Evolutionary conservation across 306 rosid species (phyloP), one percentile per base, ranked within the genome.

Genomic region (Ziziphus jujuba): DNA sequence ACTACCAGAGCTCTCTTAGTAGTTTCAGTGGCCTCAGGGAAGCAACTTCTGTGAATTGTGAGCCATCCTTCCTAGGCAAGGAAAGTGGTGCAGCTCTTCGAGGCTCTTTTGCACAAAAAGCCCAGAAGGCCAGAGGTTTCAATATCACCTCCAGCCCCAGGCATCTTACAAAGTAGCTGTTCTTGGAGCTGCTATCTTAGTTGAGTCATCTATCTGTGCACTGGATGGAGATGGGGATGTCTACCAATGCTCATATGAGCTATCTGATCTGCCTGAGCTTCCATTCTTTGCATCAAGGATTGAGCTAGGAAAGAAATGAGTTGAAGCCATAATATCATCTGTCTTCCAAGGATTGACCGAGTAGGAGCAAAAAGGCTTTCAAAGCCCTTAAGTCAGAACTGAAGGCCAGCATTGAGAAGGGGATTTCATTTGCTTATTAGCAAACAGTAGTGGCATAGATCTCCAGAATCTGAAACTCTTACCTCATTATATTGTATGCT

Each of bases 181-280:
- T 76, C 97, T 93, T 24, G 98, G 98, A 56, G 95, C 98, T 66
- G 97, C 87, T 21, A 82, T 97, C 79, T 95, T 95, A 57, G 95
- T 95, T 4, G 99, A 95, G 78, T 95, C 99, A 0, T 90, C 97
- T 59, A 92, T 95, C 6, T 90, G 99, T 19, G 99, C 96, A 0
- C 85, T 95, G 34, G 99, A 90, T 17, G 99, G 99, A 75, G 99
- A 95, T 43, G 83, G 87, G 8, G 97, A 95, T 82, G 99, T 95
- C 48, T 95, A 90, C 0, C 96, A 95, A 76, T 95, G 97, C 76
- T 35, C 84, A 15, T 95, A 63, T 71, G 92, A 90, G 44, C 85
- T 88, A 60, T 95, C 99, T 35, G 89, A 88, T 51, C 61, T 95
- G 73, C 88, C 95, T 1, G 97, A 90, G 44, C 96, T 95, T 69